A percentile compares a stretch with the other conserved stretches of the same genome.
Conservation (phyloP, 1,284 basidiomycete species). For the Ustilago esculenta region DNA sequence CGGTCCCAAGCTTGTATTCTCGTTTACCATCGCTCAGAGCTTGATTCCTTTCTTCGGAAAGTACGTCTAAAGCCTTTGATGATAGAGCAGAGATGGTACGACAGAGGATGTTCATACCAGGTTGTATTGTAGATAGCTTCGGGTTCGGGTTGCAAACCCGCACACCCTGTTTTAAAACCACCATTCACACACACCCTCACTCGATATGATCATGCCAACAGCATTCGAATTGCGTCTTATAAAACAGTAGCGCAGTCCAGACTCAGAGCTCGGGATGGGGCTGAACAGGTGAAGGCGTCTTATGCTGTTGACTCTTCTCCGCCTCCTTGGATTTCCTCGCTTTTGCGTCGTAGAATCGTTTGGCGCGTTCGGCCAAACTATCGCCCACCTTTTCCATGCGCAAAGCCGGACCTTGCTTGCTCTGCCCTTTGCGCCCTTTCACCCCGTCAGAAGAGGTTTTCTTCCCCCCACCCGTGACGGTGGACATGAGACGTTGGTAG, state of each 20-base stretch:
- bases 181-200: constrained; percentile 5
- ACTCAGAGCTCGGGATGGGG: too few relatives aligned
- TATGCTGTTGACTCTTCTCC: background rate
- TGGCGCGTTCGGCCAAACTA: constrained; percentile 40
- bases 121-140: constrained; percentile 16
- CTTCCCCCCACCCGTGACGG: constrained; percentile 2
- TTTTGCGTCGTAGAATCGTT: constrained; percentile 42
- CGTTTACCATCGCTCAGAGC: constrained; percentile 94
- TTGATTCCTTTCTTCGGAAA: constrained; percentile 93
- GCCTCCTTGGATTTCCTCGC: background rate
- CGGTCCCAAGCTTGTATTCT: constrained; percentile 97
- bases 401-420: constrained; percentile 5
- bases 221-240: too few relatives aligned
- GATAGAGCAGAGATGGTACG: background rate
- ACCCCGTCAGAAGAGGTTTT: background rate
- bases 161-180: constrained; percentile 1
- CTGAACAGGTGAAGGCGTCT: background rate
- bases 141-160: background rate
- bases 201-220: background rate
- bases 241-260: too few relatives aligned
- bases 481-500: constrained; percentile 11
- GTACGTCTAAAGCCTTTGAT: constrained; percentile 49
- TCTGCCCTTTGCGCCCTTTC: background rate
- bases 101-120: too few relatives aligned
- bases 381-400: constrained; percentile 46